Evolutionary conservation across 768 basidiomycete genomes (phyloP).

Genomic region (Termitomyces bulborhizus): DNA sequence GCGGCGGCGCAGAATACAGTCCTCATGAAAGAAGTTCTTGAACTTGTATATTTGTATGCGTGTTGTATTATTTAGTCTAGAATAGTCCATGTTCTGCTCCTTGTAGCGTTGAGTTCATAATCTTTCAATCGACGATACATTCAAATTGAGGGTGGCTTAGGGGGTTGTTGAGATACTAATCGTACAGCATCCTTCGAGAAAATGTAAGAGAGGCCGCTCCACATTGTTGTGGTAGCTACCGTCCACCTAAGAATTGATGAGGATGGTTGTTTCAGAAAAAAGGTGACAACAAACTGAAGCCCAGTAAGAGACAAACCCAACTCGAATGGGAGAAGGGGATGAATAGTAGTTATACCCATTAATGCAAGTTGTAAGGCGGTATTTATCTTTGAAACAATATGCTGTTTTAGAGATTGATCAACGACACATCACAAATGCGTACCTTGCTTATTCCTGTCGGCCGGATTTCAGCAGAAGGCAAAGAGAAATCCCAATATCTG

Average conservation of each 20-base stretch:
- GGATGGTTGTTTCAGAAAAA: neutral
- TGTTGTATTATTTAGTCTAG: slow-evolving; percentile 7
- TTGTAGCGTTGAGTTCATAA: slow-evolving; percentile 3
- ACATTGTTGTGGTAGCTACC: slow-evolving; percentile 87
- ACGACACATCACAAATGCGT: neutral
- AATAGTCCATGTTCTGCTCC: neutral
- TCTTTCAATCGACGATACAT: neutral
- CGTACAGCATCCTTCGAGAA: slow-evolving; percentile 72
- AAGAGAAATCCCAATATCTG: slow-evolving; percentile 94
- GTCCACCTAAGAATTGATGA: slow-evolving; percentile 49
- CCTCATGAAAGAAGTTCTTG: slow-evolving; percentile 9
- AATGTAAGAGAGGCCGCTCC: slow-evolving; percentile 83
- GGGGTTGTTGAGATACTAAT: slow-evolving; percentile 36
- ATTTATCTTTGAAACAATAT: slow-evolving; percentile 55
- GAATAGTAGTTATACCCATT: slow-evolving; percentile 86
- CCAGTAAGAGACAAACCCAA: slow-evolving; percentile 49
- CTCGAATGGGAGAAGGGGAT: slow-evolving; percentile 67
- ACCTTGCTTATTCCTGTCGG: slow-evolving; percentile 96
- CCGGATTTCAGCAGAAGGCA: slow-evolving; percentile 91
- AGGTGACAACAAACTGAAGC: slow-evolving; percentile 60
- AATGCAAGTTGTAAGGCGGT: slow-evolving; percentile 87
- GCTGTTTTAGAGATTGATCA: neutral
- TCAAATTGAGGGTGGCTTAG: slow-evolving; percentile 20
- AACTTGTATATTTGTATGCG: slow-evolving; percentile 5
- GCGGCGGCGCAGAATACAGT: slow-evolving; percentile 39